Base-by-base conservation (phyloP, 2,329 filamentous ascomycete species). In the Calonectria pteridis region DNA sequence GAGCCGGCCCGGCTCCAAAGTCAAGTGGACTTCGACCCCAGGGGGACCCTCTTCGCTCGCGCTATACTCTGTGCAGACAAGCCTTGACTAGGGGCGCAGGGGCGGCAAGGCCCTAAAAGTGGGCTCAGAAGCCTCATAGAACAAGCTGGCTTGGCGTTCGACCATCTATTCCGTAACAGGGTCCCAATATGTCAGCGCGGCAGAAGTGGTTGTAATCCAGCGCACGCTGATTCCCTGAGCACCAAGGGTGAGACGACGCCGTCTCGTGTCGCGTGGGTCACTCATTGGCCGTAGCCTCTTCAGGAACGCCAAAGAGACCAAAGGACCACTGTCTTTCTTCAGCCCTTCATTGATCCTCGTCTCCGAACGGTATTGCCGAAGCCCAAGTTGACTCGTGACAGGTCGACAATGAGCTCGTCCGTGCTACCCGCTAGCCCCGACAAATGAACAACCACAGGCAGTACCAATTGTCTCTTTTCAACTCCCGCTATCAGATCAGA, bases 131-230 rank as follows among this genome's bases (percentile, higher is more conserved):
- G 69, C 69, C 58, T 71, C 71, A 75, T 77, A 75, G 77, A 77
- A 78, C 63, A 72, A 76, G 71, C 65, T 73, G 69, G 66, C 72
- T 75, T 70, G 75, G 71, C 66, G 28, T 49, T 64, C 40, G 40
- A 43, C 37, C 37, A 67, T 71, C 58, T 70, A 76, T 79, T 75
- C 77, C 76, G 73, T 53, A 75, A 50, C 50, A 58, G 75, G 70
- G 65, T 59, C 53, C 40, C 50, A 35, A 78, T 79, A 73, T 75
- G 75, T 79, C 76, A 80, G 76, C 72, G 46, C 49, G 46, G 55
- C 68, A 70, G 69, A 74, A 78, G 77, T 75, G 51, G 63, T 50
- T 33, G 71, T 74, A 78, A 78, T 76, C 46, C 55, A 31, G 43
- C 59, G 67, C 40, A 46, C 71, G 69, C 67, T 80, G 76, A 78